These are phyloP conservation scores for Eucalyptus pauciflora DNA, from an alignment of 345 rosid genomes.

Conservation along the genomic window DNA sequence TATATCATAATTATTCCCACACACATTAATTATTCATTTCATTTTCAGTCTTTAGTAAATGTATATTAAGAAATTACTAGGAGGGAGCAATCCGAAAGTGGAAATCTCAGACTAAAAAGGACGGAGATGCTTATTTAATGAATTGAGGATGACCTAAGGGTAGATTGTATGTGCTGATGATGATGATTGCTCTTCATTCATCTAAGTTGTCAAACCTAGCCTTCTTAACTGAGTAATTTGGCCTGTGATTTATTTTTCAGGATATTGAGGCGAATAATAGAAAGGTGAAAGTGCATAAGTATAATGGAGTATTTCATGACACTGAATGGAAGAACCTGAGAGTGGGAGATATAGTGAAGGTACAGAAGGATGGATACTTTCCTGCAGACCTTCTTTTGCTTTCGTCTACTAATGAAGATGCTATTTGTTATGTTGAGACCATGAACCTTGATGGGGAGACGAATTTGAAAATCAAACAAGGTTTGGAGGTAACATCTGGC, in stretches of 20 bases:
- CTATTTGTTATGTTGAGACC: constrained; percentile 86
- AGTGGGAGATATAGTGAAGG: constrained; percentile 81
- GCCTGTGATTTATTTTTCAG: constrained; percentile 10
- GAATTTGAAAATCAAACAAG: constrained; percentile 78
- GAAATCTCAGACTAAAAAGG: background rate
- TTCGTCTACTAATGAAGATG: constrained; percentile 73
- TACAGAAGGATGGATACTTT: constrained; percentile 68
- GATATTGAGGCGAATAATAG: constrained; percentile 74
- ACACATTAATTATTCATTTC: background rate
- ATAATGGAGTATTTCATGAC: constrained; percentile 33
- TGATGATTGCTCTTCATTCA: background rate
- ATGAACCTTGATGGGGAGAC: constrained; percentile 97
- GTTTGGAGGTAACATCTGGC: constrained; percentile 48
- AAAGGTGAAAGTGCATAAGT: constrained; percentile 51
- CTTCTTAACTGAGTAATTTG: background rate
- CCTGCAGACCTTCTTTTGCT: constrained; percentile 82
- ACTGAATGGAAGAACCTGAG: constrained; percentile 62
- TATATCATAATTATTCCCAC: background rate
- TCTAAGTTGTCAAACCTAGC: background rate
- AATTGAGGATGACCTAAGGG: background rate
- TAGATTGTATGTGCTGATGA: background rate
- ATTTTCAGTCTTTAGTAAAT: background rate
- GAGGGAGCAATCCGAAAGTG: background rate
- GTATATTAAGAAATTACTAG: background rate
- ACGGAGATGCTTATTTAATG: background rate